Base-by-base conservation (phyloP, 2,329 filamentous ascomycete genomes). In the Phyllosticta paracitricarpa region DNA sequence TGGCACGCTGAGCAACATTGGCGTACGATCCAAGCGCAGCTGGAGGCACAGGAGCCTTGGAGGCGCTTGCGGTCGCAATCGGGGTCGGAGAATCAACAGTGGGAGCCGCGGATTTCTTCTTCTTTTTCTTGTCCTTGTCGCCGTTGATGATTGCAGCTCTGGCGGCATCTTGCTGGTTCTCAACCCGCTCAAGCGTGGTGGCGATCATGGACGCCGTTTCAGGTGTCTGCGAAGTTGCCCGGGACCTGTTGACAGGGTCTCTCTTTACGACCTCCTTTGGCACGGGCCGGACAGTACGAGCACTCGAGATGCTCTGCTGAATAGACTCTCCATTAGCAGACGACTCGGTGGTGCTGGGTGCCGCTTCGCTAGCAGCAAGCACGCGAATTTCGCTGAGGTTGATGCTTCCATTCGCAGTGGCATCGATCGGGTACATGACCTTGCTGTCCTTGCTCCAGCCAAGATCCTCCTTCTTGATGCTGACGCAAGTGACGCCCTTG, bases 371-470 rank as follows among this genome's bases (percentile, higher is more conserved):
- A 62, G 69, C 66, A 54, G 69, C 67, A 5, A 72, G 69, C 35
- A 69, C 67, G 59, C 73, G 67, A 66, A 96, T 81, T 68, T 89
- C 87, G 35, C 84, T 82, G 58, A 96, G 87, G 51, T 84, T 84
- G 62, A 96, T 89, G 28, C 89, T 77, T 8, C 89, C 90, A 60
- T 85, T 82, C 59, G 87, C 81, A 54, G 90, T 81, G 2, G 90
- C 92, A 73, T 96, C 86, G 51, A 94, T 84, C 0, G 88, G 82
- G 59, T 87, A 79, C 51, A 96, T 79, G 59, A 96, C 89, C 78
- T 95, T 96, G 75, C 91, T 93, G 64, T 97, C 90, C 67, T 85
- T 84, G 67, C 87, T 88, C 92, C 92, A 97, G 30, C 95, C 94
- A 56, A 99, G 80, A 74, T 97, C 93, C 58, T 87, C 84, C 71